These are phyloP conservation scores for Xylaria nigripes DNA, from an alignment of 495 filamentous ascomycete species.

Conservation along the genomic window DNA sequence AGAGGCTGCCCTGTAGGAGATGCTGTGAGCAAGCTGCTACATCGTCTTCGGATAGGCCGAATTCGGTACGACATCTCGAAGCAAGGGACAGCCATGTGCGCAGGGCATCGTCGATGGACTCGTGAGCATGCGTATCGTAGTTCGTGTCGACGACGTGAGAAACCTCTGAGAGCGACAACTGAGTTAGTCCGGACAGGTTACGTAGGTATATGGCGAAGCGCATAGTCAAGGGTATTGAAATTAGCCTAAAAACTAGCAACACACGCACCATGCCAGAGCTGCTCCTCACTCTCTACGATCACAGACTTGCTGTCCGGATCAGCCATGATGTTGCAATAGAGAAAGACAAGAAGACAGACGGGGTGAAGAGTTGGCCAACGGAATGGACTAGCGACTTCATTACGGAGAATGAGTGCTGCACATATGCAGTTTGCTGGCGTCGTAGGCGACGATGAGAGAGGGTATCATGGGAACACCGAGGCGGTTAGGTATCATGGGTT, in stretches of 20 bases:
- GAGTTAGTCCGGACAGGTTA: slow-evolving; percentile 11
- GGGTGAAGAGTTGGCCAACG: slow-evolving; percentile 6
- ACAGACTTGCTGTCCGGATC: slow-evolving; percentile 51
- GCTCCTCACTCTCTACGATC: slow-evolving; percentile 71
- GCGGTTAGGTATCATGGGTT: background rate
- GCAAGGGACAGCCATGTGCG: slow-evolving; percentile 76
- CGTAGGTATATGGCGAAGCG: background rate
- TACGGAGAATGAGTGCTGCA: slow-evolving; percentile 5
- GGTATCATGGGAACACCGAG: background rate
- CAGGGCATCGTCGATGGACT: slow-evolving; percentile 77
- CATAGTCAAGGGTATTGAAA: background rate
- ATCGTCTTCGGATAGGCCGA: slow-evolving; percentile 76
- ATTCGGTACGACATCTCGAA: slow-evolving; percentile 70
- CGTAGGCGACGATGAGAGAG: background rate
- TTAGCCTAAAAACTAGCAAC: background rate
- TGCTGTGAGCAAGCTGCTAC: slow-evolving; percentile 75
- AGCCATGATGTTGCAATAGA: slow-evolving; percentile 32
- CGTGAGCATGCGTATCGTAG: slow-evolving; percentile 56
- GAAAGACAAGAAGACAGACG: slow-evolving; percentile 2
- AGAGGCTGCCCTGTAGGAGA: slow-evolving; percentile 69
- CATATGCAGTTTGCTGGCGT: background rate
- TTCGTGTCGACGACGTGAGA: slow-evolving; percentile 65
- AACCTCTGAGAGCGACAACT: slow-evolving; percentile 51
- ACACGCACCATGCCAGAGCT: slow-evolving; percentile 83
- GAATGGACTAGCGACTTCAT: slow-evolving; percentile 4